phyloP scores from a whole-genome alignment of 1,284 basidiomycete species.

The Coniophora puteana region DNA sequence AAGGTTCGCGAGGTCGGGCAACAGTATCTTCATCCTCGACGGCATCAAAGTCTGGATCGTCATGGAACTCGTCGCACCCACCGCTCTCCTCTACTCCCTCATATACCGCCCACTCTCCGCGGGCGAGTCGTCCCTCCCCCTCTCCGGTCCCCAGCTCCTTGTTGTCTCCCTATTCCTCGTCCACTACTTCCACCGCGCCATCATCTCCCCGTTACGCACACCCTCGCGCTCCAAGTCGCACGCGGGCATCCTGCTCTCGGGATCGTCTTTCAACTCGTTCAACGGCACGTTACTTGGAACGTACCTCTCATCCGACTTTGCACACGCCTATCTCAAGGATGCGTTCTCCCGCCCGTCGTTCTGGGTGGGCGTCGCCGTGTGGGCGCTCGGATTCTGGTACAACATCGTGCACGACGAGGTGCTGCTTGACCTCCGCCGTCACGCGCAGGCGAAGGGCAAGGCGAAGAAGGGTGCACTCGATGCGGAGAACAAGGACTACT shows the following conservation, averaged over 20 bases:
- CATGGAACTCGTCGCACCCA: slow-evolving; percentile 81
- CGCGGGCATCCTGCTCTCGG: slow-evolving; percentile 58
- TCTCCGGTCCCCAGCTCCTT: slow-evolving; percentile 43
- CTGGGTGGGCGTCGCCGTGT: slow-evolving; percentile 60
- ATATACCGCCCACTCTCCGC: slow-evolving; percentile 41
- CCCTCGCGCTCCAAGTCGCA: slow-evolving; percentile 80
- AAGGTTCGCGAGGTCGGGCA: slow-evolving; percentile 53
- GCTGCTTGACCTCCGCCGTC: slow-evolving; percentile 70
- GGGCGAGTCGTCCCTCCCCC: slow-evolving; percentile 26
- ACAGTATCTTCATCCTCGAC: slow-evolving; percentile 49
- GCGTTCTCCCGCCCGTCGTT: slow-evolving; percentile 44
- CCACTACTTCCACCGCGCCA: slow-evolving; percentile 84
- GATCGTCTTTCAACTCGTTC: slow-evolving; percentile 63
- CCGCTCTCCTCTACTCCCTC: slow-evolving; percentile 52
- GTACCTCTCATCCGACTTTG: slow-evolving; percentile 58
- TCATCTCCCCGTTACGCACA: slow-evolving; percentile 80
- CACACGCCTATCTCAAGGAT: slow-evolving; percentile 36
- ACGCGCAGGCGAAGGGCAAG: slow-evolving; percentile 35
- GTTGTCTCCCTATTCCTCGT: slow-evolving; percentile 61
- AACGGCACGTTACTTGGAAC: slow-evolving; percentile 75
- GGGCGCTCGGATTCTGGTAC: slow-evolving; percentile 69
- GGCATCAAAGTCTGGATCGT: slow-evolving; percentile 73
- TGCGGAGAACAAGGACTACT: slow-evolving; percentile 41
- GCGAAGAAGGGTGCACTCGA: slow-evolving; percentile 28
- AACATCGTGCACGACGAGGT: slow-evolving; percentile 91